These are phyloP conservation scores for Parafenestella ontariensis DNA, from an alignment of 2,329 filamentous ascomycete genomes.

Conservation along the genomic window DNA sequence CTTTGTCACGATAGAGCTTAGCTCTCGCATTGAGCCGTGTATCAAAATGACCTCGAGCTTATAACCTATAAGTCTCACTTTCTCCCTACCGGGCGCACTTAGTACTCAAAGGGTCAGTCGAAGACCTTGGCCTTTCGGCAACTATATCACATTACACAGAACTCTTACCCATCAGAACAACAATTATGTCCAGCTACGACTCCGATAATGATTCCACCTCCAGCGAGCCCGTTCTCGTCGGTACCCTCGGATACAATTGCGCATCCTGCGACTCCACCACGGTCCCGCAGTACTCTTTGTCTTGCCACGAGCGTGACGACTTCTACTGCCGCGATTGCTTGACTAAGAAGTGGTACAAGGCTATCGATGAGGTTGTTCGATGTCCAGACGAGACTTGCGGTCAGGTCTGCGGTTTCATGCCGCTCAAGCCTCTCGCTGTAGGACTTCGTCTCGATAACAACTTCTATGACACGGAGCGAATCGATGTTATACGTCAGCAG, in stretches of 20 bases:
- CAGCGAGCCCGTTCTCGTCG: background rate
- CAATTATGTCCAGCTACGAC: background rate
- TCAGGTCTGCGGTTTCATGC: conserved; percentile 5
- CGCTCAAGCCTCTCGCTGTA: background rate
- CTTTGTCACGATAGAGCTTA: background rate
- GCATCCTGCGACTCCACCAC: conserved; percentile 9
- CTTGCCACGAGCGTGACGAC: conserved; percentile 12
- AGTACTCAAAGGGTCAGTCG: background rate
- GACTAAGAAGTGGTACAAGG: conserved; percentile 4
- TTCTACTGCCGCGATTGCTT: conserved; percentile 18
- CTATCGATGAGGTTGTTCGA: conserved; percentile 7
- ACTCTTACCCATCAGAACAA: background rate
- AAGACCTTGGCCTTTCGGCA: background rate
- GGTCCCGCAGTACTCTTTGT: conserved; percentile 4
- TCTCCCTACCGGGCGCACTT: background rate
- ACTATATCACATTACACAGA: background rate
- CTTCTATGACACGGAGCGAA: conserved; percentile 5
- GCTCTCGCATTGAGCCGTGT: background rate
- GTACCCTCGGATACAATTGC: background rate
- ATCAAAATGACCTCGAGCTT: background rate
- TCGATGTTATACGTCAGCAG: conserved; percentile 12
- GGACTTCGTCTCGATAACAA: background rate
- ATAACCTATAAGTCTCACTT: background rate
- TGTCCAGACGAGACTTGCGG: conserved; percentile 11
- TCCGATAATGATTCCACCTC: background rate